Base-by-base conservation (phyloP, 495 filamentous ascomycete genomes). In the Penicillium egyptiacum region DNA sequence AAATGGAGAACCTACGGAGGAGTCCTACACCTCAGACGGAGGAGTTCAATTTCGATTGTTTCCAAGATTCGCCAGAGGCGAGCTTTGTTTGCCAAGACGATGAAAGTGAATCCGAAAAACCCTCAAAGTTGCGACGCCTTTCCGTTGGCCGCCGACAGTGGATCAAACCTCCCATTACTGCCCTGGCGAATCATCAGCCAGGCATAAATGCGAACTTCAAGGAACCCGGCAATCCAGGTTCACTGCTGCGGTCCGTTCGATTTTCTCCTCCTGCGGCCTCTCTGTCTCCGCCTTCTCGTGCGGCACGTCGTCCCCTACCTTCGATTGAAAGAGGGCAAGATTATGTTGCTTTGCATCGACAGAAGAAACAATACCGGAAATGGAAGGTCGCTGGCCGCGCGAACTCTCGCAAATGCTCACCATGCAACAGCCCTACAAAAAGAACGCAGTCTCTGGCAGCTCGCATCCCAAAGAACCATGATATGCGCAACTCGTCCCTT, bases 301-400 rank as follows among this genome's bases (percentile, higher is more conserved):
- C 51, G 26, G 20, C 12, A 6, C 25, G 35, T 7, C 53, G 33
- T 22, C 57, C 50, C 12, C 14, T 62, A 19, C 57, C 55, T 16
- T 61, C 61, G 4, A 35, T 59, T 19, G 64, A 61, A 22, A 51
- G 57, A 43, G 58, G 55, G 10, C 56, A 46, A 12, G 61, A 67
- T 43, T 47, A 65, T 26, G 42, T 56, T 25, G 20, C 55, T 17
- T 52, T 37, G 3, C 53, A 65, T 31, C 57, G 57, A 12, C 59
- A 57, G 41, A 46, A 55, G 14, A 65, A 63, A 40, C 59, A 65
- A 20, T 46, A 28, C n/a, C 57, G 54, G 28, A 67, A 61, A 20
- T 69, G 66, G 66, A 60, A 30, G 56, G 30, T 44, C n/a, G n/a
- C 52, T 5, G 49, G 23, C 23, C 61, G 51, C 35, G 28, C 30